These are phyloP conservation scores for Salix koriyanagi DNA, from an alignment of 345 rosid species.

Conservation along the genomic window DNA sequence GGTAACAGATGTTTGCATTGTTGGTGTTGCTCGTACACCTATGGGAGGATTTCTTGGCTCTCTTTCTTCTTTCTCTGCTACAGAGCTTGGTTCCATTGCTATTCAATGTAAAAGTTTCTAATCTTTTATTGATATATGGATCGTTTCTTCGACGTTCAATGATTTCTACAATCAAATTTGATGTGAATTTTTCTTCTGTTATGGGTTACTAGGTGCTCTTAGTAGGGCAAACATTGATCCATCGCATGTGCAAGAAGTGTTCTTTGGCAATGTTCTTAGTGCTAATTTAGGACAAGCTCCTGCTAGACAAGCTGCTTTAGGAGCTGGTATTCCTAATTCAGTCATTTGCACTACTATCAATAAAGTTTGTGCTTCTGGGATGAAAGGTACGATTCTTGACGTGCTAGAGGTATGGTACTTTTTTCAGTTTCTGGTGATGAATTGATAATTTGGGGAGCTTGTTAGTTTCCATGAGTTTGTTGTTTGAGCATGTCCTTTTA, in stretches of 20 bases:
- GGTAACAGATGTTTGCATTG: slow-evolving; percentile 23
- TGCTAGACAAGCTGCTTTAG: slow-evolving; percentile 94
- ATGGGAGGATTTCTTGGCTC: slow-evolving; percentile 35
- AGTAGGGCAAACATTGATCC: slow-evolving; percentile 84
- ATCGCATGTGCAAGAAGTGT: slow-evolving; percentile 85
- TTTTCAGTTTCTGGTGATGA: neutral
- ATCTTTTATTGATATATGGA: neutral
- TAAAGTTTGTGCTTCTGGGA: slow-evolving; percentile 32
- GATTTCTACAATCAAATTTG: too few species aligned
- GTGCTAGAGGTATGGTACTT: neutral
- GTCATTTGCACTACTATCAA: slow-evolving; percentile 31
- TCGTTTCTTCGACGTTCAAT: neutral
- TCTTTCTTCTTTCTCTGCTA: slow-evolving; percentile 28
- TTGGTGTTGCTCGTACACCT: slow-evolving; percentile 27
- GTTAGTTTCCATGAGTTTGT: neutral
- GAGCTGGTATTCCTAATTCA: slow-evolving; percentile 47
- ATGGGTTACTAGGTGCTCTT: slow-evolving; percentile 40
- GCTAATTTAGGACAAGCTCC: slow-evolving; percentile 99
- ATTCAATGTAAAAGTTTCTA: slow-evolving; percentile 3
- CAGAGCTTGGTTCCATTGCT: slow-evolving; percentile 28
- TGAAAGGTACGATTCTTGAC: slow-evolving; percentile 18
- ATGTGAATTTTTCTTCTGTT: neutral
- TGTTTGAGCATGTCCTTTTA: neutral
- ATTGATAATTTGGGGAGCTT: neutral
- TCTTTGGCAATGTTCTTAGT: slow-evolving; percentile 92